phyloP scores from a whole-genome alignment of 345 rosid genomes.

The Syzygium grande region DNA sequence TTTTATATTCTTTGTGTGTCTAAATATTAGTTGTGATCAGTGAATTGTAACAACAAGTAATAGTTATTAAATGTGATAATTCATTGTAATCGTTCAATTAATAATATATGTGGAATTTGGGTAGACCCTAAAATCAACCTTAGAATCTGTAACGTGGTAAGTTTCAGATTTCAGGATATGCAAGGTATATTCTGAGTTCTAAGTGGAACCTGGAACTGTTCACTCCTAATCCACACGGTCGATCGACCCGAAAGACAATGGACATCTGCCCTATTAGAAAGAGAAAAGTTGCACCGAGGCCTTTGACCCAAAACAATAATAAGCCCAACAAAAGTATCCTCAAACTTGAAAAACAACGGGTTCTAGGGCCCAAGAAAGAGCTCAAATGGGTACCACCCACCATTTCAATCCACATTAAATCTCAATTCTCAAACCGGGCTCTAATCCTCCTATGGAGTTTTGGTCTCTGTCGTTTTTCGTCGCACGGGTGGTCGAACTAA shows the following conservation, averaged over 20 bases:
- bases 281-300: neutral
- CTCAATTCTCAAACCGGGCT: neutral
- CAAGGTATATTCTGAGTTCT: too few relatives aligned
- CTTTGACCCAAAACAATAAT: neutral
- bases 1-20: too few relatives aligned
- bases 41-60: too few relatives aligned
- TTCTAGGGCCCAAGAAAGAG: neutral
- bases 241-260: neutral
- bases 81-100: too few relatives aligned
- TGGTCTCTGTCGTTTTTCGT: neutral
- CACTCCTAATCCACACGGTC: neutral
- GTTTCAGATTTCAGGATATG: too few relatives aligned
- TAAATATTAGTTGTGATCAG: too few relatives aligned
- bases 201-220: too few relatives aligned
- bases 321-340: neutral
- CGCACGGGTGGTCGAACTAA: neutral
- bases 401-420: neutral
- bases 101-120: too few relatives aligned
- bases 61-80: too few relatives aligned
- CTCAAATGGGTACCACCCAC: neutral
- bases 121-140: too few relatives aligned
- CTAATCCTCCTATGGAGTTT: neutral
- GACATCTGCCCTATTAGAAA: neutral
- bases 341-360: neutral
- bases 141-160: too few relatives aligned